Conservation (phyloP, 176 grass and related monocot genomes). For the Ensete glaucum region DNA sequence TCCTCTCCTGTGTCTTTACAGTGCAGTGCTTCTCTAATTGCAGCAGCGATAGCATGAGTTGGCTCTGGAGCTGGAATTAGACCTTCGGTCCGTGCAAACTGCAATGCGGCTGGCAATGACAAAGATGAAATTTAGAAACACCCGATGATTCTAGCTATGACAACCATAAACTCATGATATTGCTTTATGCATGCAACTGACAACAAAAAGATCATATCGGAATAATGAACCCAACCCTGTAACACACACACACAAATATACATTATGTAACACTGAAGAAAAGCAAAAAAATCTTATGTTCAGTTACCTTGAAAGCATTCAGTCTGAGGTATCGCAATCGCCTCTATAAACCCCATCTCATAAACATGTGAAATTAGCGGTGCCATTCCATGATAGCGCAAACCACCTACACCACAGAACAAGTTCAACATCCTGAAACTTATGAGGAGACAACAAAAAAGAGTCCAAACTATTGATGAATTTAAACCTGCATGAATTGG, state of each 20-base stretch:
- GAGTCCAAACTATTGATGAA: neutral
- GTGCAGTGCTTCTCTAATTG: conserved; percentile 74
- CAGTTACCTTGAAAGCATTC: conserved; percentile 80
- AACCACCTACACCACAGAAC: conserved; percentile 37
- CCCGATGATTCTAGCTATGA: neutral
- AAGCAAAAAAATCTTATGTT: neutral
- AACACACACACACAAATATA: no score
- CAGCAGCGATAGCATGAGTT: conserved; percentile 82
- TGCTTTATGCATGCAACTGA: no score
- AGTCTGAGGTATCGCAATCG: conserved; percentile 62
- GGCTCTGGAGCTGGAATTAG: conserved; percentile 96
- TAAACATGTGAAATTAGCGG: conserved; percentile 88
- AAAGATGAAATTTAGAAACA: neutral
- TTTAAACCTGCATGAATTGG: conserved; percentile 71
- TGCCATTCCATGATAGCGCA: conserved; percentile 96
- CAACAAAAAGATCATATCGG: no score
- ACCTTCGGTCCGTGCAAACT: conserved; percentile 84
- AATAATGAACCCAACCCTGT: no score
- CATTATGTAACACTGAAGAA: neutral
- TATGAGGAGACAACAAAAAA: neutral
- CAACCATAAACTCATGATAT: neutral
- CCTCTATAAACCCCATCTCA: conserved; percentile 76
- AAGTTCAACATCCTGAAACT: neutral
- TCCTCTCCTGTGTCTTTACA: conserved; percentile 79
- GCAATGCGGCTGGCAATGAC: conserved; percentile 51